Evolutionary conservation across 305 asterid genomes (phyloP).

Genomic region (Fraxinus sp.): DNA sequence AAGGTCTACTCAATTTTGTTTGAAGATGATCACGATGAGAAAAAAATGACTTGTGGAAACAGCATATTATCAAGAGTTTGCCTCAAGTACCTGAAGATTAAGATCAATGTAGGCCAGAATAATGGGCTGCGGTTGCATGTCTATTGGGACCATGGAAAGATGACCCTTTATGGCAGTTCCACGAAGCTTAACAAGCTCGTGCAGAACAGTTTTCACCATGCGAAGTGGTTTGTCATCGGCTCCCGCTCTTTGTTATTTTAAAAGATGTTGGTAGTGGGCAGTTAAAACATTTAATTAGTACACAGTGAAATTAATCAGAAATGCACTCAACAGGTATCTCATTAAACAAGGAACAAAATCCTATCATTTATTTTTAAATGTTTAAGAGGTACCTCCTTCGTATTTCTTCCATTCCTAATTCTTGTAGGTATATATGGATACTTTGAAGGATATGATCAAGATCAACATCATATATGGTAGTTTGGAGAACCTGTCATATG

Average conservation of each 20-base stretch:
- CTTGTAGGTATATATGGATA: conserved; percentile 94
- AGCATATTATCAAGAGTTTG: conserved; percentile 10
- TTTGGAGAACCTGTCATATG: conserved; percentile 76
- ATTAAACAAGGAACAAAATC: conserved; percentile 9
- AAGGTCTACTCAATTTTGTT: conserved; percentile 59
- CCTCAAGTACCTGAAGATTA: conserved; percentile 77
- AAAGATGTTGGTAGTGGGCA: not conserved
- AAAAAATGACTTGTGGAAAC: not conserved
- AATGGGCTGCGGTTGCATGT: conserved; percentile 94
- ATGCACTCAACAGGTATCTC: not conserved
- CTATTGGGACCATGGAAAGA: conserved; percentile 96
- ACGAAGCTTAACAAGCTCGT: conserved; percentile 97
- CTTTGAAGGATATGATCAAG: conserved; percentile 97
- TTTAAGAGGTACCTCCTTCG: conserved; percentile 64
- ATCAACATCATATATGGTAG: conserved; percentile 87
- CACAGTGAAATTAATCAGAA: not conserved
- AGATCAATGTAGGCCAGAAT: conserved; percentile 98
- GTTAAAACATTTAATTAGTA: conserved; percentile 11
- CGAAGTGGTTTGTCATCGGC: conserved; percentile 99
- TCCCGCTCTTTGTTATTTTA: conserved; percentile 62
- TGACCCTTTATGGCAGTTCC: conserved; percentile 99
- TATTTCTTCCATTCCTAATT: conserved; percentile 96
- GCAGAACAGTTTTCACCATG: conserved; percentile 98
- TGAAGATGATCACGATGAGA: conserved; percentile 18
- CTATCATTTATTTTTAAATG: not conserved